Conservation (phyloP, 192 early-diverging fungal genomes). For the Paraglomus occultum region DNA sequence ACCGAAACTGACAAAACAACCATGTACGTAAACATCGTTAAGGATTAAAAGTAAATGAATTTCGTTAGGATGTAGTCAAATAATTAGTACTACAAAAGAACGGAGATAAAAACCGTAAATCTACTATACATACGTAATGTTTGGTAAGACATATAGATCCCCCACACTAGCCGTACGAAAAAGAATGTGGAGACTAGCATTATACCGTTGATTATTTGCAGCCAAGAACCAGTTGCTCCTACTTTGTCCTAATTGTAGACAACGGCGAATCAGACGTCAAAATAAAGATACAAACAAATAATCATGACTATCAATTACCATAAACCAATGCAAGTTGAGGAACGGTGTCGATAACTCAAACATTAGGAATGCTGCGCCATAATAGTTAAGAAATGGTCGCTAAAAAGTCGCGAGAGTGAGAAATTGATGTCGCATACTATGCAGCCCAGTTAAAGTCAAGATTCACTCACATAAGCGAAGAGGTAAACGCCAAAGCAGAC, state of each 20-base stretch:
- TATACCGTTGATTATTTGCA: conserved; percentile 85
- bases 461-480: conserved; percentile 63
- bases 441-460: not conserved
- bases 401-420: conserved; percentile 27
- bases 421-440: not conserved
- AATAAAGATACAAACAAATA: not conserved
- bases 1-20: conserved; percentile 25
- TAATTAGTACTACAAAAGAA: not conserved
- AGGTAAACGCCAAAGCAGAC: conserved; percentile 74
- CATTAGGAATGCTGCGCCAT: conserved; percentile 84
- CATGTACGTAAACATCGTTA: too few relatives aligned
- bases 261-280: not conserved
- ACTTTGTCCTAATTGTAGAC: conserved; percentile 69
- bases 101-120: conserved; percentile 24
- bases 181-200: conserved; percentile 76
- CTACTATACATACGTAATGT: conserved; percentile 47
- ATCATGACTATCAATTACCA: conserved; percentile 28
- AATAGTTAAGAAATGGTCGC: conserved; percentile 84
- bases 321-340: conserved; percentile 86
- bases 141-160: conserved; percentile 68
- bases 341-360: conserved; percentile 91
- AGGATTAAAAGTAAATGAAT: not conserved
- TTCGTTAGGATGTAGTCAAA: not conserved
- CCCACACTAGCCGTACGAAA: conserved; percentile 70
- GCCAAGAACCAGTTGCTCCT: conserved; percentile 70